Evolutionary conservation across 768 basidiomycete genomes (phyloP), one percentile per base, ranked within the genome.

Genomic region (Mycena vitilis): DNA sequence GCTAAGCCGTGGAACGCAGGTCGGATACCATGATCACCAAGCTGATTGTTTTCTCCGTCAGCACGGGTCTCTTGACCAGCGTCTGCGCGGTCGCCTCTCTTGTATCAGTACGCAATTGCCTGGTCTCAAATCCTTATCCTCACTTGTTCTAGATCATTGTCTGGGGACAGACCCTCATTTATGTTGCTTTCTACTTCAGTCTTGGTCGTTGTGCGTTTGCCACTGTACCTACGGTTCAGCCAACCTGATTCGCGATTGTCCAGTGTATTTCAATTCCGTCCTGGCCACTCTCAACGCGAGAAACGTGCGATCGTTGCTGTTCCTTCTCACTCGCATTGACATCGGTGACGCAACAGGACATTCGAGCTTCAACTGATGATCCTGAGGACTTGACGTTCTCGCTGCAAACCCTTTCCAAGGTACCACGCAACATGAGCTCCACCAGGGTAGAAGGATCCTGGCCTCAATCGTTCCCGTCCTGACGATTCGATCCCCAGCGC

Each of bases 181-280:
- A 88, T 73, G 87, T 87, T 40, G 83, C 84, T 51, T 88, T 88
- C 76, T 88, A 86, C 76, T 87, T 88, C 78, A 82, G 82, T 62
- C 78, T 87, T 37, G 86, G 87, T 69, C 82, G 86, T 70, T 73
- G 86, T 86, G 72, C 67, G 82, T 78, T 54, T 44, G 54, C 37
- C 49, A 18, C 13, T 55, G 16, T 51, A 34, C 18, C 23, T 60
- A 15, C 34, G 20, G 15, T 61, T 18, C n/a, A 25, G 47, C 40
- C 49, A 65, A 54, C 20, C 56, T 48, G 13, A 22, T 49, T 66
- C 37, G 20, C 10, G 36, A 0, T 53, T 18, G 20, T 34, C 2
- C 5, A 87, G 87, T 40, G 20, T 87, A 88, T 72, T 83, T 83
- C 56, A 88, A 88, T 74, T 86, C 86, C 25, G 77, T 87, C 30